Evolutionary conservation across 139 green algal genomes (phyloP).

Genomic region (Dunaliella sp.): DNA sequence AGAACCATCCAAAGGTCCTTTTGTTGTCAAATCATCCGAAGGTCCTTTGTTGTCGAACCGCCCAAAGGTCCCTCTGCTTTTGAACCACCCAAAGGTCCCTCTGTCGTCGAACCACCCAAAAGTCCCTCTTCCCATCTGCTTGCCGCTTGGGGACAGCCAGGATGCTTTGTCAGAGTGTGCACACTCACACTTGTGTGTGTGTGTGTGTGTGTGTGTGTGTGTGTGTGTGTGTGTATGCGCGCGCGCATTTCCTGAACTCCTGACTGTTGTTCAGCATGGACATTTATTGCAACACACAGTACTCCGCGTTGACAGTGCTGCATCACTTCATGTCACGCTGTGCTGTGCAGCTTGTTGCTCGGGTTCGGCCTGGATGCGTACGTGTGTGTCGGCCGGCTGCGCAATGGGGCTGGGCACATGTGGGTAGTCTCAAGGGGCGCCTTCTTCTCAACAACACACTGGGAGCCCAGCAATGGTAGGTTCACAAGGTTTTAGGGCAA

Average conservation of each 20-base stretch:
- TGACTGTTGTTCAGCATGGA: neutral
- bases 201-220: neutral
- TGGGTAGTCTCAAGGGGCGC: slow-evolving; percentile 50
- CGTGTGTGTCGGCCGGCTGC: slow-evolving; percentile 42
- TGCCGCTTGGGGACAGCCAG: no score
- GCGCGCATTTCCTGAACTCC: no score
- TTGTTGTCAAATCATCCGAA: no score
- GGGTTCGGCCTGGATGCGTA: slow-evolving; percentile 62
- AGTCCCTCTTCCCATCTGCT: no score
- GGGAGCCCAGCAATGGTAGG: slow-evolving; percentile 53
- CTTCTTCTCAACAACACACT: slow-evolving; percentile 37
- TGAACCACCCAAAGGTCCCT: no score
- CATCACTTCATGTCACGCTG: no score
- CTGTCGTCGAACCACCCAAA: no score
- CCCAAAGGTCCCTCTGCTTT: no score
- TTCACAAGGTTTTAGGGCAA: no score
- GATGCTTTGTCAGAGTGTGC: neutral
- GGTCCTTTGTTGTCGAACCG: no score
- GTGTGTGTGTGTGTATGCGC: neutral
- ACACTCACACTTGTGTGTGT: neutral
- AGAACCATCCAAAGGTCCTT: no score
- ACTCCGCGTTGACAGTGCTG: no score
- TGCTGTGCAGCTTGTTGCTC: slow-evolving; percentile 44
- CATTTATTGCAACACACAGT: neutral
- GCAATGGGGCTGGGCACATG: slow-evolving; percentile 30